Conservation (phyloP, 2,329 filamentous ascomycete genomes). For the Nannizziopsis arthrosporioides region DNA sequence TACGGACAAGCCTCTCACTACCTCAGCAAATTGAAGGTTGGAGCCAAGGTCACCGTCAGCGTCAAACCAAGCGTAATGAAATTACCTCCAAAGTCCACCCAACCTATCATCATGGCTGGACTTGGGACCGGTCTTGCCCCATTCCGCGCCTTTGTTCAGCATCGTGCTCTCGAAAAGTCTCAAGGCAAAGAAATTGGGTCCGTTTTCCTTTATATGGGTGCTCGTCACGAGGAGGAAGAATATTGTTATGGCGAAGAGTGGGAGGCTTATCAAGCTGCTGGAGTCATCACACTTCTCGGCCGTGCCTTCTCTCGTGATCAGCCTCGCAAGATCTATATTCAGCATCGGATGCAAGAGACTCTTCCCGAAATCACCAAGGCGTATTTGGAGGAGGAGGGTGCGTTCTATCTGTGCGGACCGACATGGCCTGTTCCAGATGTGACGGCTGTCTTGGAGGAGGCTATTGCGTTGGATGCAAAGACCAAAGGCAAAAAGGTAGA, state of each 20-base stretch:
- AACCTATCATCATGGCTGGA: constrained; percentile 96
- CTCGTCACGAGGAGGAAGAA: constrained; percentile 93
- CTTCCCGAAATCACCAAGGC: constrained; percentile 70
- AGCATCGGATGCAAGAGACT: constrained; percentile 91
- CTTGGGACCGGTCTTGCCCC: constrained; percentile 95
- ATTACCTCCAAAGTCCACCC: constrained; percentile 73
- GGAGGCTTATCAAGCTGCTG: constrained; percentile 93
- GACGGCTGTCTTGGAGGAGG: constrained; percentile 85
- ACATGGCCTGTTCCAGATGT: constrained; percentile 99
- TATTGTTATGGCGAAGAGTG: constrained; percentile 98
- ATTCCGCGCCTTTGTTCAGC: constrained; percentile 98
- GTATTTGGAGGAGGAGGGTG: constrained; percentile 76
- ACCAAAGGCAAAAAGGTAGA: constrained; percentile 64
- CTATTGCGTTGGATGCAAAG: constrained; percentile 65
- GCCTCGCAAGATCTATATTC: constrained; percentile 97
- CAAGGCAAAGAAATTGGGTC: constrained; percentile 89
- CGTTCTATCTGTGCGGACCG: constrained; percentile 94
- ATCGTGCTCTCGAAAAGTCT: constrained; percentile 95
- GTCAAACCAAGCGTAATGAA: constrained; percentile 99
- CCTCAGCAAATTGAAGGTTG: constrained; percentile 62
- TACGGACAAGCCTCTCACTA: constrained; percentile 90
- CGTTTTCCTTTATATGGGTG: constrained; percentile 91
- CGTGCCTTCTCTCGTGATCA: constrained; percentile 94
- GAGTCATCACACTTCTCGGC: constrained; percentile 86
- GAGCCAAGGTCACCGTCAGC: constrained; percentile 75